phyloP scores from a whole-genome alignment of 2,329 filamentous ascomycete species.

The Peltaster fructicola region DNA sequence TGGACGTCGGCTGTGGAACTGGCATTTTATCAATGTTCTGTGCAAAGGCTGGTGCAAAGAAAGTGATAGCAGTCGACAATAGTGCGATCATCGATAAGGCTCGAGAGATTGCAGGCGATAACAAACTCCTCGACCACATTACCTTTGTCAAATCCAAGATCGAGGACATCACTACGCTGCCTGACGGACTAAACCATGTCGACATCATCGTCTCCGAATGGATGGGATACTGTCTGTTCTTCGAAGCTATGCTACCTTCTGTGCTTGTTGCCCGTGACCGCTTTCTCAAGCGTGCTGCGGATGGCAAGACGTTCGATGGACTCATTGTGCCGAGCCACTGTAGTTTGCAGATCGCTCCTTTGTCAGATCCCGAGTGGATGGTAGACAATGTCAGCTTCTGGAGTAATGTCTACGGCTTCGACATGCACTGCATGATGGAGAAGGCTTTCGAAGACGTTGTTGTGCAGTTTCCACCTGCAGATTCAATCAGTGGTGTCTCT shows the following conservation, averaged over 20 bases:
- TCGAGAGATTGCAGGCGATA: conserved; percentile 66
- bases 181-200: conserved; percentile 48
- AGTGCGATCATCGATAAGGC: conserved; percentile 80
- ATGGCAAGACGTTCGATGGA: conserved; percentile 37
- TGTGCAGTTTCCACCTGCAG: conserved; percentile 9
- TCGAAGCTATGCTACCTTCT: conserved; percentile 90
- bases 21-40: conserved; percentile 92
- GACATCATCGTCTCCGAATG: conserved; percentile 94
- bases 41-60: conserved; percentile 69
- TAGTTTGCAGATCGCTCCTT: conserved; percentile 65
- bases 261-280: conserved; percentile 76
- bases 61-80: conserved; percentile 82
- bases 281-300: conserved; percentile 42
- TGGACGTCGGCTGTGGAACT: conserved; percentile 72
- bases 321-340: conserved; percentile 76
- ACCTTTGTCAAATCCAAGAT: conserved; percentile 72
- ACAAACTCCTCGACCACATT: conserved; percentile 55
- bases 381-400: conserved; percentile 68
- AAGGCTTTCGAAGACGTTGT: conserved; percentile 57
- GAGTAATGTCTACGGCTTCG: conserved; percentile 85
- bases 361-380: conserved; percentile 61
- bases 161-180: conserved; percentile 59
- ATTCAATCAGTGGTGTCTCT: conserved; percentile 20
- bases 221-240: conserved; percentile 92
- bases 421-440: conserved; percentile 79